Evolutionary conservation across 352 stramenopile genomes (phyloP), one percentile per base, ranked within the genome.

Genomic region (Phytophthora palmivora): DNA sequence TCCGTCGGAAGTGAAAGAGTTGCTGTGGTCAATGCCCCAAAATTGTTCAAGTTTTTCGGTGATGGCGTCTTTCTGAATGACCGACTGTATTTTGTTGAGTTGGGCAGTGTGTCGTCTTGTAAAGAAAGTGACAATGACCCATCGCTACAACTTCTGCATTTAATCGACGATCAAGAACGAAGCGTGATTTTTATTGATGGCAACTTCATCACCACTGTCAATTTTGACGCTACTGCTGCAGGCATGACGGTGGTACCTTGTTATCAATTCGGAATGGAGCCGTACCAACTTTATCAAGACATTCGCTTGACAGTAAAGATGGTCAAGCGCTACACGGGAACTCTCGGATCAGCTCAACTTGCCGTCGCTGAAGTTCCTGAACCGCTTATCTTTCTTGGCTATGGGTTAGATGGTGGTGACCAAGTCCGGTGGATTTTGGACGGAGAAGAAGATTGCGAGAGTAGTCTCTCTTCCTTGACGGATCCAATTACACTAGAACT

Each of bases 191-290:
- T 85, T 43, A 32, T 89, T 10, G 54, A 73, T 14, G 34, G 46
- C 0, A 38, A 47, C 0, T 18, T 72, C 2, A 55, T 69, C 14
- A 63, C 59, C 0, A 50, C 52, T 16, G 58, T 88, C 0, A 87
- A 80, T 55, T 88, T 91, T 37, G 48, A 64, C 3, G 39, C 26
- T 8, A 32, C 38, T 0, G 63, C 56, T 19, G 82, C 82, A 11
- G 82, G 78, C 0, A 79, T 68, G 42, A 36, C 45, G 6, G 76
- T 76, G 2, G 51, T 80, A 18, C 71, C 69, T 3, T 91, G 82
- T 54, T 89, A 84, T 45, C 76, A 87, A 58, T 91, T 91, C 46
- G 70, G 55, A 7, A 74, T 57, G 11, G 82, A 91, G 53, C 78
- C 82, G 15, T 86, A 79, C 32, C 76, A 87, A 10, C 54, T 89